These are phyloP conservation scores for Candida sojae DNA, from an alignment of 1,139 yeast species.

Conservation along the genomic window DNA sequence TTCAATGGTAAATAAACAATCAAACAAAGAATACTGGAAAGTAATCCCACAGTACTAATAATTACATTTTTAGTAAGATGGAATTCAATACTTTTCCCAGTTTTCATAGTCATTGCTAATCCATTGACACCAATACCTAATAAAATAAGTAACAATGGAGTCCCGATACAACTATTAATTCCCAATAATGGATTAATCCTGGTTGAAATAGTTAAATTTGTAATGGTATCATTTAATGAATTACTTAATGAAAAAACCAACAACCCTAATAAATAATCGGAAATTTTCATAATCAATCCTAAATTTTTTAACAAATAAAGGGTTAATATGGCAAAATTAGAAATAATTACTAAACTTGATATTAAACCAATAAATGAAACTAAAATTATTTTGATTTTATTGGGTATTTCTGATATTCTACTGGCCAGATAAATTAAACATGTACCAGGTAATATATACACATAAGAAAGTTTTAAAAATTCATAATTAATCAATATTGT, in stretches of 20 bases:
- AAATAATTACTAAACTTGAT: conserved; percentile 29
- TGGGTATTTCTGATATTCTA: background rate
- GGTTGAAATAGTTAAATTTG: conserved; percentile 39
- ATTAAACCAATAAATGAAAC: conserved; percentile 25
- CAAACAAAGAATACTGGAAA: conserved; percentile 24
- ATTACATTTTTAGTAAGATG: conserved; percentile 25
- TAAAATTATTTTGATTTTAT: conserved; percentile 1
- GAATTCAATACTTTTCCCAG: conserved; percentile 21
- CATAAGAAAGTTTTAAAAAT: conserved; percentile 15
- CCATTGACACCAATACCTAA: conserved; percentile 46
- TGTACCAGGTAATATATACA: conserved; percentile 7
- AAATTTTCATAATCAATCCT: conserved; percentile 37
- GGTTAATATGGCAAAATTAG: conserved; percentile 29
- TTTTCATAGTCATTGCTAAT: conserved; percentile 14
- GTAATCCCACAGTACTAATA: conserved; percentile 28
- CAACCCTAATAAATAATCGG: conserved; percentile 44
- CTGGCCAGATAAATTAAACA: background rate
- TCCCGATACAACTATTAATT: conserved; percentile 43
- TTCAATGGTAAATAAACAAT: conserved; percentile 33
- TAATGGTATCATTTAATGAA: conserved; percentile 43
- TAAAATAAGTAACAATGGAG: conserved; percentile 39
- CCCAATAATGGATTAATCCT: conserved; percentile 39
- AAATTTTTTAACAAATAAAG: conserved; percentile 37
- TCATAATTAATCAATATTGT: conserved; percentile 21
- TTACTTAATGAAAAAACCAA: conserved; percentile 42